Percentiles rank a stretch among this genome's conserved stretches.
Conservation (phyloP, 768 basidiomycete species). For the Termitomyces eurrhizus region DNA sequence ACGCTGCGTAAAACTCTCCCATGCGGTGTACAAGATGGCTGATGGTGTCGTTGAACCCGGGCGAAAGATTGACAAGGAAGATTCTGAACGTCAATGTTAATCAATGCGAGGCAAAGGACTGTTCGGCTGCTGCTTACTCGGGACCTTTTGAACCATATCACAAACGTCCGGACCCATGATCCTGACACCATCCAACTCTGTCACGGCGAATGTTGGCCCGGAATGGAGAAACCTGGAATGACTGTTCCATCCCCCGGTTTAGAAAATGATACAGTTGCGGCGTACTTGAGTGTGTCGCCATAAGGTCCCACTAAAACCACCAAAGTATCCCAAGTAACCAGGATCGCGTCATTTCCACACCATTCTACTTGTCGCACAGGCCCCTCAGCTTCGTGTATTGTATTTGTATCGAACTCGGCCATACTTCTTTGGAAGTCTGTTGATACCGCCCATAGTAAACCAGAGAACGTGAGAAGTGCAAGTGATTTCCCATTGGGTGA, state of each 20-base stretch:
- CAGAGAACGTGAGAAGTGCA: slow-evolving; percentile 71
- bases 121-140: slow-evolving; percentile 45
- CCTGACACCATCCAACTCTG: slow-evolving; percentile 89
- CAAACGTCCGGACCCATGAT: slow-evolving; percentile 74
- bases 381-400: slow-evolving; percentile 51
- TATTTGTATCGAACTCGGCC: slow-evolving; percentile 78
- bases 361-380: slow-evolving; percentile 75
- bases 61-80: slow-evolving; percentile 78
- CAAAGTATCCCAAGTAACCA: slow-evolving; percentile 76
- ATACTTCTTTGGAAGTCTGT: slow-evolving; percentile 86
- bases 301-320: slow-evolving; percentile 90
- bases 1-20: slow-evolving; percentile 90
- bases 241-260: slow-evolving; percentile 7
- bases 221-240: slow-evolving; percentile 69
- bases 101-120: background rate
- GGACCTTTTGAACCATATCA: slow-evolving; percentile 93
- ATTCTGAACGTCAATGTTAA: slow-evolving; percentile 39
- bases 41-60: slow-evolving; percentile 92
- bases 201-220: slow-evolving; percentile 72
- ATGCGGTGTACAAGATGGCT: slow-evolving; percentile 90
- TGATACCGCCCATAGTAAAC: slow-evolving; percentile 90
- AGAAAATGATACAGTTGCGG: slow-evolving; percentile 4
- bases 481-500: slow-evolving; percentile 95
- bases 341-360: slow-evolving; percentile 95
- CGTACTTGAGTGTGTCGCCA: slow-evolving; percentile 82